Base-by-base conservation (phyloP, 2,329 filamentous ascomycete species). In the Fusarium domesticum region DNA sequence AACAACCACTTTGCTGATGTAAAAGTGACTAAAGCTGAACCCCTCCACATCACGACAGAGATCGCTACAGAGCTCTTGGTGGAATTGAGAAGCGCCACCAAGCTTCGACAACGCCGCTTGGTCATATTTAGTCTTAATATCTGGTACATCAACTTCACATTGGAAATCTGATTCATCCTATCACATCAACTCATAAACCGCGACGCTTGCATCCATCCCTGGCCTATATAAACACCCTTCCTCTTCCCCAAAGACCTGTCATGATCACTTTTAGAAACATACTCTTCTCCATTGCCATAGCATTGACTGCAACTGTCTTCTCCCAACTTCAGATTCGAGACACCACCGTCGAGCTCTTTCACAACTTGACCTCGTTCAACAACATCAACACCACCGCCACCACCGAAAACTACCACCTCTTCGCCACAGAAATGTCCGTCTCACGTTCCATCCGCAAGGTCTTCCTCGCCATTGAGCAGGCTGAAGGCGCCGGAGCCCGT, bases 401-500 rank as follows among this genome's bases (percentile, higher is more conserved):
- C 25, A 35, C 32, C 43, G 53, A 41, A 43, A 35, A 48, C 16
- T 55, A 58, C 30, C 54, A 58, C 43, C 62, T 68, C 40, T 55
- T 62, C 57, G 61, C 64, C 17, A 64, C 72, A 52, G 73, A 80
- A 45, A 86, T 86, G 78, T 80, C 85, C 34, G 68, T 82, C 49
- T 77, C 87, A 19, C 83, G 93, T 62, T 78, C 83, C 38, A 92
- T 97, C 64, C 82, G 81, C 56, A 87, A 91, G 70, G 82, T 86
- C 55, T 91, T 96, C 68, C 77, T 89, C 35, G 92, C 92, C 48
- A 70, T 85, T 47, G 89, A 96, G 68, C 88, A 95, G 68, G 74
- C 87, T 19, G 92, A 97, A 68, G 92, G 92, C 34, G 89, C 84
- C 0, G 92, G 93, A 44, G 92, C 92, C 5, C 79, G 83, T 50